These are phyloP conservation scores for Otatea glauca DNA, from an alignment of 176 grass and related monocot genomes.

Conservation along the genomic window DNA sequence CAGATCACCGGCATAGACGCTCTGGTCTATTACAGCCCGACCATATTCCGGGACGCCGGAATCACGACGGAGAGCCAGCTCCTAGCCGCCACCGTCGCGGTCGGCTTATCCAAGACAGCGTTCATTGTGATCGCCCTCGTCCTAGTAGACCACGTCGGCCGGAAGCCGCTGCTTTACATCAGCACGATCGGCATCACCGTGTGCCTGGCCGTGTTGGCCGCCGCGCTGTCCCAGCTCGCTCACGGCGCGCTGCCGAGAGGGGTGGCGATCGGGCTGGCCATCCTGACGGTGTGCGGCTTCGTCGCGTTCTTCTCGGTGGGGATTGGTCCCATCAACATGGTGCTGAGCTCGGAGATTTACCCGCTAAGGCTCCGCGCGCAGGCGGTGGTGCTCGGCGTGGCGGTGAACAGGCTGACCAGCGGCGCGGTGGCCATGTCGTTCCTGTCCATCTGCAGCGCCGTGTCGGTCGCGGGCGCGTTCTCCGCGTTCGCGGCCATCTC, in stretches of 20 bases:
- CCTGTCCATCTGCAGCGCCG: constrained; percentile 57
- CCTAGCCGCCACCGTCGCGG: constrained; percentile 68
- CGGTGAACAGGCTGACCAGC: constrained; percentile 65
- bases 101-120: constrained; percentile 68
- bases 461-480: constrained; percentile 67
- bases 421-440: constrained; percentile 82
- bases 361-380: constrained; percentile 74
- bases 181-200: constrained; percentile 77
- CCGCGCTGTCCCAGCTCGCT: constrained; percentile 43
- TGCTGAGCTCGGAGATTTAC: constrained; percentile 78
- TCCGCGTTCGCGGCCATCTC: constrained; percentile 61
- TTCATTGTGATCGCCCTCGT: constrained; percentile 68
- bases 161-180: constrained; percentile 70
- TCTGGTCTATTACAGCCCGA: constrained; percentile 75
- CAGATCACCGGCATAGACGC: constrained; percentile 77
- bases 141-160: constrained; percentile 59
- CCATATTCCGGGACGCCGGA: constrained; percentile 68
- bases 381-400: constrained; percentile 60
- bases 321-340: constrained; percentile 73
- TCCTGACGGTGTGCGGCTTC: constrained; percentile 72
- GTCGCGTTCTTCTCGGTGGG: constrained; percentile 85
- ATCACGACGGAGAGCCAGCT: constrained; percentile 56
- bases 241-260: constrained; percentile 37
- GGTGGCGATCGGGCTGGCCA: constrained; percentile 43
- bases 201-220: constrained; percentile 58